A percentile compares a stretch with the other conserved stretches of the same genome.
phyloP scores from a whole-genome alignment of 2,329 filamentous ascomycete genomes.

The Aureobasidium sp. region DNA sequence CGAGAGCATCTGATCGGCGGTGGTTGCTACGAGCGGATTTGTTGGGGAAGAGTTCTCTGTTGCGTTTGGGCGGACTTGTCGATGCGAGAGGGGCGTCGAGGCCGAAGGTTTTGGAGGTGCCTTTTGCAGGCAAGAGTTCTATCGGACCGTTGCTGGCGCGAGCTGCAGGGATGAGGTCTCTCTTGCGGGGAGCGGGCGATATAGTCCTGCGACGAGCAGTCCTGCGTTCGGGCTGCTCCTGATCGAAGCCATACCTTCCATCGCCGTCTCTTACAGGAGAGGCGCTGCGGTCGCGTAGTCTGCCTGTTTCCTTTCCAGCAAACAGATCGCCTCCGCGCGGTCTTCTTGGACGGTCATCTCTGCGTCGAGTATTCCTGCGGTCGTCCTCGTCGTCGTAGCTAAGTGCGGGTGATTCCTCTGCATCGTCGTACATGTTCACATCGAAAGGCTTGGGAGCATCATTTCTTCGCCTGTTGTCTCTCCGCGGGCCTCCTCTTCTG shows the following conservation, averaged over 20 bases:
- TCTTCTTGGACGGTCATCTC: slow-evolving; percentile 10
- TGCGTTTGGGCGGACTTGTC: slow-evolving; percentile 22
- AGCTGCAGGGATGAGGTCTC: slow-evolving; percentile 15
- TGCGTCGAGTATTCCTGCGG: slow-evolving; percentile 22
- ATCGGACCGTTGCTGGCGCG: slow-evolving; percentile 20
- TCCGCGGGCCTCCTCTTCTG: slow-evolving; percentile 41
- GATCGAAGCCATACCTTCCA: slow-evolving; percentile 43
- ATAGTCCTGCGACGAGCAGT: slow-evolving; percentile 38
- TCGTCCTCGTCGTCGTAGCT: slow-evolving; percentile 22
- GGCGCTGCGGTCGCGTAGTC: slow-evolving; percentile 53
- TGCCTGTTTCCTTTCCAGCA: slow-evolving; percentile 31
- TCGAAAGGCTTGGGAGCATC: slow-evolving; percentile 47
- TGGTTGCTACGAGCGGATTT: slow-evolving; percentile 33
- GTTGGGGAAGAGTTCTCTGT: slow-evolving; percentile 37
- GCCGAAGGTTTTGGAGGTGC: slow-evolving; percentile 7
- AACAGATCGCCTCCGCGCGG: slow-evolving; percentile 27
- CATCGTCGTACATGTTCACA: slow-evolving; percentile 78
- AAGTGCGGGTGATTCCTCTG: slow-evolving; percentile 38
- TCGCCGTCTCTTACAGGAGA: slow-evolving; percentile 47
- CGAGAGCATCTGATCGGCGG: slow-evolving; percentile 38
- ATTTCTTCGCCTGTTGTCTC: slow-evolving; percentile 50
- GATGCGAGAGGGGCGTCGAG: slow-evolving; percentile 5
- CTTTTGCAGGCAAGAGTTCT: slow-evolving; percentile 13
- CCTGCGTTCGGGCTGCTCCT: slow-evolving; percentile 41
- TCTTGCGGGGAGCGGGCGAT: slow-evolving; percentile 26